Evolutionary conservation across 164 flowering plant species (phyloP).

Genomic region (Umbellularia californica): DNA sequence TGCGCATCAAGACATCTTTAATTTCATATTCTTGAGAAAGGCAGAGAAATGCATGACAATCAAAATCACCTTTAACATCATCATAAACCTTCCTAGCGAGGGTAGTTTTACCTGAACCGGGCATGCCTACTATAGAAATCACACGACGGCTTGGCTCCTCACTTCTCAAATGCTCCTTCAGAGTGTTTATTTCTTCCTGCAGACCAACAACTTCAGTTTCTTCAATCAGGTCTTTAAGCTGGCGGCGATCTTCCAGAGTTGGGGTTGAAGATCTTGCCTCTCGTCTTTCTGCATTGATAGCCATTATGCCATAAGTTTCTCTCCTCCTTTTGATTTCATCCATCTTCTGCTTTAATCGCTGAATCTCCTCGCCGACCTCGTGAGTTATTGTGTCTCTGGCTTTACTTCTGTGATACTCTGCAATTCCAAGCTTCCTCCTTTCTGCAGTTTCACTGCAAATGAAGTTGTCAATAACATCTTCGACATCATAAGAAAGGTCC

Average conservation of each 20-base stretch:
- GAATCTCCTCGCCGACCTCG: neutral
- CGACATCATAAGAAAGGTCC: too few relatives aligned
- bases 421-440: neutral
- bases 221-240: neutral
- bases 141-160: constrained; percentile 2
- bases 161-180: neutral
- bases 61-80: too few relatives aligned
- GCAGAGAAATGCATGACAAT: too few relatives aligned
- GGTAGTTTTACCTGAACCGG: too few relatives aligned
- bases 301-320: neutral
- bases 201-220: neutral
- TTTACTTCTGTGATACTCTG: neutral
- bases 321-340: neutral
- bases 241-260: neutral
- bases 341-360: neutral
- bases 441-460: too few relatives aligned
- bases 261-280: neutral
- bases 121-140: constrained; percentile 3
- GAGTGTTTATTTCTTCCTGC: neutral
- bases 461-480: too few relatives aligned
- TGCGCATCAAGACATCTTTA: too few relatives aligned
- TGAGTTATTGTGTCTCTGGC: neutral
- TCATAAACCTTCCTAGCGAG: too few relatives aligned
- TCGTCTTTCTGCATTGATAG: neutral
- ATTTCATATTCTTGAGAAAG: too few relatives aligned